phyloP scores from a whole-genome alignment of 108 stramenopile species.

The Aurantiochytrium sp. region DNA sequence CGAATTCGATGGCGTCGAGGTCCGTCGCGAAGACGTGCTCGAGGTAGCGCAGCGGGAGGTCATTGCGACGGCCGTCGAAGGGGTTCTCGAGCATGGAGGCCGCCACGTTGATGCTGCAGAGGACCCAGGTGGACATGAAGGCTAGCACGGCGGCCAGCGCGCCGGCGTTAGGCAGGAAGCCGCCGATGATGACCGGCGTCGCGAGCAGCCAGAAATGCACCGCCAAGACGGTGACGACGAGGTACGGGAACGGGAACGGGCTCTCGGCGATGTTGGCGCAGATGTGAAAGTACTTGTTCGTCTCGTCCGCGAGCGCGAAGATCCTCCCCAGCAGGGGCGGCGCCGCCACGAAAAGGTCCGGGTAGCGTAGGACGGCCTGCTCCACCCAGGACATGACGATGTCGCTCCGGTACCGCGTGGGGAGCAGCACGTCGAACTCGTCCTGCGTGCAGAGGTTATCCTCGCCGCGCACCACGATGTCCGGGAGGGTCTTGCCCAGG shows the following conservation, averaged over 20 bases:
- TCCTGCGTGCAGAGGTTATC: neutral
- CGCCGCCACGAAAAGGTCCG: neutral
- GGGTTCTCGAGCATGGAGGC: neutral
- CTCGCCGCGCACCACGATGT: neutral
- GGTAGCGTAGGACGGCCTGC: neutral
- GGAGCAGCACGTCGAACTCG: neutral
- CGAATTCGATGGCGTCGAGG: neutral
- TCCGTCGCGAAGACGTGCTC: neutral
- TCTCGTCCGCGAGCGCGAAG: neutral
- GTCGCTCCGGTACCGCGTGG: neutral
- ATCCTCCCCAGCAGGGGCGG: neutral
- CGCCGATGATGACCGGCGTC: neutral
- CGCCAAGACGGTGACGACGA: neutral
- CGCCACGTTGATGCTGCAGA: neutral
- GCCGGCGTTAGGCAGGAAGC: neutral
- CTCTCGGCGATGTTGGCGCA: neutral
- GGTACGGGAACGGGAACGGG: slow-evolving; percentile 6
- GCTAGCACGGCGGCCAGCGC: neutral
- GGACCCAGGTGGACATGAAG: neutral
- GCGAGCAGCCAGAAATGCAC: neutral
- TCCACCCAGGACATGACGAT: neutral
- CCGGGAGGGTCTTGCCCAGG: neutral
- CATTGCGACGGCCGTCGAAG: neutral
- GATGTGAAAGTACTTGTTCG: neutral
- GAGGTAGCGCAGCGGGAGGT: neutral